Evolutionary conservation across 768 basidiomycete species (phyloP).

Genomic region (Calocybe gangraenosa): DNA sequence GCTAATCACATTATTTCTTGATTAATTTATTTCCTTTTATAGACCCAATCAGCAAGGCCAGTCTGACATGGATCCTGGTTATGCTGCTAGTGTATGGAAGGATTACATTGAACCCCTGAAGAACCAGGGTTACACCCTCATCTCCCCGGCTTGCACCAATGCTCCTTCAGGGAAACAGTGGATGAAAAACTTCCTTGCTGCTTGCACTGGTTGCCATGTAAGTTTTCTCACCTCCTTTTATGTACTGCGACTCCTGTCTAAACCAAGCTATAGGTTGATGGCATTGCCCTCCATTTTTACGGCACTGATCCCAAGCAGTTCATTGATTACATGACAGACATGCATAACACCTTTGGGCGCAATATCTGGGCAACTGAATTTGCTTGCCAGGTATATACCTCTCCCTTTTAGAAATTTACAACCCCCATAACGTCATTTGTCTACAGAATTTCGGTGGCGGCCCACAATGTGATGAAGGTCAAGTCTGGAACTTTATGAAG

Average conservation of each 20-base stretch:
- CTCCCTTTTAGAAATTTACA: neutral
- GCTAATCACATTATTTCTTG: neutral
- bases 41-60: conserved; percentile 70
- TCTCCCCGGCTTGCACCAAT: conserved; percentile 67
- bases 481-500: conserved; percentile 48
- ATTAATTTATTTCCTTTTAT: neutral
- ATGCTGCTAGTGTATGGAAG: conserved; percentile 55
- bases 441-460: conserved; percentile 53
- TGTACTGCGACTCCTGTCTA: conserved; percentile 1
- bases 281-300: conserved; percentile 68
- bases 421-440: too few relatives aligned
- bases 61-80: conserved; percentile 49
- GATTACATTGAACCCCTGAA: conserved; percentile 57
- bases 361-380: conserved; percentile 67
- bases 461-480: conserved; percentile 31
- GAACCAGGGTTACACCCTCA: conserved; percentile 48
- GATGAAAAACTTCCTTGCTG: conserved; percentile 54
- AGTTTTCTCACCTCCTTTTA: conserved; percentile 21
- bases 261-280: conserved; percentile 41
- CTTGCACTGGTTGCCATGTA: conserved; percentile 52
- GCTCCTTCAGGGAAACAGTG: conserved; percentile 55
- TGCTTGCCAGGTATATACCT: conserved; percentile 53
- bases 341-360: conserved; percentile 38
- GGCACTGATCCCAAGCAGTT: conserved; percentile 44
- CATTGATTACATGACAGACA: conserved; percentile 43